A percentile compares a stretch with the other conserved stretches of the same genome.
Conservation (phyloP, 306 rosid species). For the Malus asiatica region DNA sequence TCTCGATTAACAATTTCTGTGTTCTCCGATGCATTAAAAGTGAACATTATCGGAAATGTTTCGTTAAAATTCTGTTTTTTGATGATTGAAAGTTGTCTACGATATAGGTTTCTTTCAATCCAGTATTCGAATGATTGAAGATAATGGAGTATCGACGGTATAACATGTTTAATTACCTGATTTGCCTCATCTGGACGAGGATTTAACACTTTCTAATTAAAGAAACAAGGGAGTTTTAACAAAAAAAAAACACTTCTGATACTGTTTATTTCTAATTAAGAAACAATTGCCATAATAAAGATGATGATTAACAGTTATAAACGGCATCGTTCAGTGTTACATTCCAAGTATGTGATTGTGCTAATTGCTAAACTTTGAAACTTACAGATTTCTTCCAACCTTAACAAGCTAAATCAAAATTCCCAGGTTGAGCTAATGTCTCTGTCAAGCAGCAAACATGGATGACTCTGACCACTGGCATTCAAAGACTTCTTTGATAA, state of each 20-base stretch:
- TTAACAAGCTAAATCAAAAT: not conserved
- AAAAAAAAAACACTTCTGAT: too few relatives aligned
- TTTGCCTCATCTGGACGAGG: not conserved
- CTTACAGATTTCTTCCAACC: not conserved
- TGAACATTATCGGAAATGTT: fast-evolving
- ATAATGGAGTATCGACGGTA: not conserved
- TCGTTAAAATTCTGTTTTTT: too few relatives aligned
- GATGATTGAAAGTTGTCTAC: not conserved
- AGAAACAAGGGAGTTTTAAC: not conserved
- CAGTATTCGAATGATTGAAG: not conserved
- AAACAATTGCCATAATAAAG: not conserved
- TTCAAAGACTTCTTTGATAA: conserved; percentile 58
- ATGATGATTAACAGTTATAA: too few relatives aligned
- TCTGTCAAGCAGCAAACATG: not conserved
- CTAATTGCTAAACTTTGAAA: too few relatives aligned
- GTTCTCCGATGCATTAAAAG: not conserved
- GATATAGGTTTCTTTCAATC: not conserved
- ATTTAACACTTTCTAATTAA: not conserved
- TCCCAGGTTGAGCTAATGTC: not conserved
- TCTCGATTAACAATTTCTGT: not conserved
- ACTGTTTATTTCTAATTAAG: not conserved
- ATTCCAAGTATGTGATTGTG: too few relatives aligned
- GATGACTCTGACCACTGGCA: not conserved
- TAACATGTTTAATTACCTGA: not conserved
- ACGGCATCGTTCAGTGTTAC: not conserved